Conservation (phyloP, 345 rosid genomes). For the Moricandia arvensis region DNA sequence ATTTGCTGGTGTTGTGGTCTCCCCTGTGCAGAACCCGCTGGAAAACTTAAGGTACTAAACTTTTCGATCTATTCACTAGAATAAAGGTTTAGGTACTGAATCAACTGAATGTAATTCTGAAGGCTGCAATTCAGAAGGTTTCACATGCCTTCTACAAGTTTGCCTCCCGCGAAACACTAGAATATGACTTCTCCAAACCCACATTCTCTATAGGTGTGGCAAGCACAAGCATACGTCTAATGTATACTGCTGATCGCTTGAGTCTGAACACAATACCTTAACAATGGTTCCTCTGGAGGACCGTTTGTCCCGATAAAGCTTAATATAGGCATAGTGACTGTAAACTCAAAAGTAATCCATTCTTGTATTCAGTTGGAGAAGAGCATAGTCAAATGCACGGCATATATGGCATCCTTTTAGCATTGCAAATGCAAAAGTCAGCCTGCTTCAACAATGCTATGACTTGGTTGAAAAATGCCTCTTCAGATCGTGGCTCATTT, state of each 20-base stretch:
- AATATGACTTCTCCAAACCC: slow-evolving; percentile 55
- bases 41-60: not conserved
- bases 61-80: slow-evolving; percentile 36
- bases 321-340: slow-evolving; percentile 89
- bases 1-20: slow-evolving; percentile 38
- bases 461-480: slow-evolving; percentile 80
- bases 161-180: slow-evolving; percentile 42
- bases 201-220: slow-evolving; percentile 62
- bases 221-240: slow-evolving; percentile 76
- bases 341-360: slow-evolving; percentile 82
- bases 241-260: slow-evolving; percentile 92
- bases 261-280: slow-evolving; percentile 89
- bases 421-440: slow-evolving; percentile 77
- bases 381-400: slow-evolving; percentile 70
- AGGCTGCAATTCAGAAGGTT: slow-evolving; percentile 39
- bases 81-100: slow-evolving; percentile 41
- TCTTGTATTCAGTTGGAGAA: slow-evolving; percentile 58
- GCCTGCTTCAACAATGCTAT: slow-evolving; percentile 59
- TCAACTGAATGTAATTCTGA: slow-evolving; percentile 41
- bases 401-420: slow-evolving; percentile 82
- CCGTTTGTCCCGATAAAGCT: slow-evolving; percentile 79
- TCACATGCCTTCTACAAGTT: slow-evolving; percentile 44
- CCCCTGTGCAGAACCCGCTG: slow-evolving; percentile 33
- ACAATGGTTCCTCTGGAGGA: slow-evolving; percentile 55
- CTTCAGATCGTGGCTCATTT: slow-evolving; percentile 52